Percentiles rank a stretch among this genome's conserved stretches.
Evolutionary conservation across 768 basidiomycete species (phyloP).

Genomic region (Mycena leptocephala): DNA sequence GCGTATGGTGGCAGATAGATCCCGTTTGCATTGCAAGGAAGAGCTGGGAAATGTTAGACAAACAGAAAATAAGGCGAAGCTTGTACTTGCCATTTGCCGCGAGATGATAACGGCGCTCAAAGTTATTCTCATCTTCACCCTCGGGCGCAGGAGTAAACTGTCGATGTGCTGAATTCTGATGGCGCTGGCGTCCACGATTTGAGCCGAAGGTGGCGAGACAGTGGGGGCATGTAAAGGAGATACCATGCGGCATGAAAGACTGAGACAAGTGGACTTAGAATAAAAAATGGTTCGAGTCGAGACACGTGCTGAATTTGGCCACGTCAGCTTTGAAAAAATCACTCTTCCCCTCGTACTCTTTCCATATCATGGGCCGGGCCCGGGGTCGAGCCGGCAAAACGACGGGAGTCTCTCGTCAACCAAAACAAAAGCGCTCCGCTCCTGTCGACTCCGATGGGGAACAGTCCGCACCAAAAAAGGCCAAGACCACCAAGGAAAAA

Average conservation of each 20-base stretch:
- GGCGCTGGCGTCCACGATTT: neutral
- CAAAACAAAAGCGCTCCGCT: neutral
- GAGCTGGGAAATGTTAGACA: neutral
- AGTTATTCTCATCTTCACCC: conserved; percentile 18
- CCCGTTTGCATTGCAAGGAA: neutral
- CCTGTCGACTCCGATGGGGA: neutral
- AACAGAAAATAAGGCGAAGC: neutral
- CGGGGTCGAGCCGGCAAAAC: neutral
- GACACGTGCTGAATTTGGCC: neutral
- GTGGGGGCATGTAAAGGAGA: neutral
- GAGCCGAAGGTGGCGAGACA: neutral
- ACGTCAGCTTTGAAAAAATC: neutral
- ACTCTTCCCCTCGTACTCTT: neutral
- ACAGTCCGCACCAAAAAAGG: neutral
- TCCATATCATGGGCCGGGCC: neutral
- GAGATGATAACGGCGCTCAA: neutral
- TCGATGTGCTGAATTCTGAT: neutral
- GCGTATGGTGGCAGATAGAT: neutral
- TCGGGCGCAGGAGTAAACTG: conserved; percentile 21
- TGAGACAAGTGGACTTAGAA: neutral
- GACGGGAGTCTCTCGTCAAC: neutral
- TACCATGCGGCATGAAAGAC: neutral
- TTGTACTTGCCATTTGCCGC: neutral
- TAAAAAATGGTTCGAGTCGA: neutral
- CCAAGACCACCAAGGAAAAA: too few species aligned